Percentiles rank a stretch among this genome's conserved stretches.
Evolutionary conservation across 2,329 filamentous ascomycete species (phyloP).

Genomic region (Trichocomaceae sp.): DNA sequence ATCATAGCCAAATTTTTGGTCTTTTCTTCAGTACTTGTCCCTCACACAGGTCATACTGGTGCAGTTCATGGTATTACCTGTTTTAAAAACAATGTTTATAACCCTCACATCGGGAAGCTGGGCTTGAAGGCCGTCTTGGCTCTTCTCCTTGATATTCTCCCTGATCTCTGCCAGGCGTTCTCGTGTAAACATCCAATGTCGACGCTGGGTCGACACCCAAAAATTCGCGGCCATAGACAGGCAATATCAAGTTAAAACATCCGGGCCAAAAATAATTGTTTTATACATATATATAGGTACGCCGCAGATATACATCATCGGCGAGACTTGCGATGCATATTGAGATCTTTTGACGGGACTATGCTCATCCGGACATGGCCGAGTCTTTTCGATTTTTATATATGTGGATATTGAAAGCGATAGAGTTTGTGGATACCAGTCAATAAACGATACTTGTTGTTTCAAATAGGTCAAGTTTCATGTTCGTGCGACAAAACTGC

Average conservation of each 20-base stretch:
- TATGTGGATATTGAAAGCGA: neutral
- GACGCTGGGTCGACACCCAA: slow-evolving; percentile 89
- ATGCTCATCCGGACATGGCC: slow-evolving; percentile 19
- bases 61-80: slow-evolving; percentile 54
- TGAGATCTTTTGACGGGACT: slow-evolving; percentile 40
- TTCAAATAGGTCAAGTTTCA: neutral
- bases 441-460: neutral
- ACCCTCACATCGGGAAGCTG: slow-evolving; percentile 75
- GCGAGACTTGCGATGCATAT: neutral
- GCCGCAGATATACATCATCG: slow-evolving; percentile 26
- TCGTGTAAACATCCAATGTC: slow-evolving; percentile 84
- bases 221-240: slow-evolving; percentile 80
- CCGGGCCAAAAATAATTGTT: neutral
- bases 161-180: slow-evolving; percentile 70
- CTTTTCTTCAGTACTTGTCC: neutral
- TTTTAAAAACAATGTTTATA: slow-evolving; percentile 85
- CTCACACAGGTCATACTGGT: neutral
- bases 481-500: neutral
- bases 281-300: slow-evolving; percentile 1
- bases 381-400: neutral
- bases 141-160: slow-evolving; percentile 68
- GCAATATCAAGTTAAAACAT: neutral
- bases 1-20: neutral
- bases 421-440: neutral
- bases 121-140: slow-evolving; percentile 68